Evolutionary conservation across 2,329 filamentous ascomycete genomes (phyloP).

Genomic region (Blastomyces gilchristii): DNA sequence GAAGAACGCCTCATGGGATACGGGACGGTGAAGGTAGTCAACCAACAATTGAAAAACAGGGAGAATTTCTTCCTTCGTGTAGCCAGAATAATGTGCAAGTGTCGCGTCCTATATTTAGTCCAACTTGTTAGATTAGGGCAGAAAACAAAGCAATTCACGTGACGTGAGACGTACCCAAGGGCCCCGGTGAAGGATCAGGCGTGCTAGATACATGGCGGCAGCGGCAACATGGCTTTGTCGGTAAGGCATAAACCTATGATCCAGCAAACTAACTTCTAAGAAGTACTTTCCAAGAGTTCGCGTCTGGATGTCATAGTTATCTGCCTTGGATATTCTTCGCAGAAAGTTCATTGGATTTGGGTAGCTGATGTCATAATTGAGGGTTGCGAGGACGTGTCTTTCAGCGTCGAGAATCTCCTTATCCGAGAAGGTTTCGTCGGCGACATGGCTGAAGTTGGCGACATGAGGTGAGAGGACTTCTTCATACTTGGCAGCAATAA

Average conservation of each 20-base stretch:
- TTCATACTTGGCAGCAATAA: slow-evolving; percentile 95
- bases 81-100: slow-evolving; percentile 82
- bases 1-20: slow-evolving; percentile 94
- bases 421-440: slow-evolving; percentile 91
- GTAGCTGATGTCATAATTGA: slow-evolving; percentile 96
- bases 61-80: slow-evolving; percentile 83
- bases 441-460: slow-evolving; percentile 91
- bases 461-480: slow-evolving; percentile 96
- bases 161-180: slow-evolving; percentile 64
- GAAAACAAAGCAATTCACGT: not conserved
- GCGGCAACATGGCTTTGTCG: slow-evolving; percentile 85
- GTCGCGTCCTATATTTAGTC: slow-evolving; percentile 58
- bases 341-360: slow-evolving; percentile 99
- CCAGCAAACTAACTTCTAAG: slow-evolving; percentile 90
- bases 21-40: slow-evolving; percentile 84
- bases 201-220: slow-evolving; percentile 87
- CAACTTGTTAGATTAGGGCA: not conserved
- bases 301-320: slow-evolving; percentile 98
- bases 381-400: slow-evolving; percentile 77
- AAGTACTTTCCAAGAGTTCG: slow-evolving; percentile 96
- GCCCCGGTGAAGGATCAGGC: slow-evolving; percentile 80
- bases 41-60: slow-evolving; percentile 91
- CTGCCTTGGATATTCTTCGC: slow-evolving; percentile 94
- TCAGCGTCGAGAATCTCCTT: slow-evolving; percentile 95
- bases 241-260: slow-evolving; percentile 86